Conservation (phyloP, 805 yeast species). For the Ogataea methylovora region DNA sequence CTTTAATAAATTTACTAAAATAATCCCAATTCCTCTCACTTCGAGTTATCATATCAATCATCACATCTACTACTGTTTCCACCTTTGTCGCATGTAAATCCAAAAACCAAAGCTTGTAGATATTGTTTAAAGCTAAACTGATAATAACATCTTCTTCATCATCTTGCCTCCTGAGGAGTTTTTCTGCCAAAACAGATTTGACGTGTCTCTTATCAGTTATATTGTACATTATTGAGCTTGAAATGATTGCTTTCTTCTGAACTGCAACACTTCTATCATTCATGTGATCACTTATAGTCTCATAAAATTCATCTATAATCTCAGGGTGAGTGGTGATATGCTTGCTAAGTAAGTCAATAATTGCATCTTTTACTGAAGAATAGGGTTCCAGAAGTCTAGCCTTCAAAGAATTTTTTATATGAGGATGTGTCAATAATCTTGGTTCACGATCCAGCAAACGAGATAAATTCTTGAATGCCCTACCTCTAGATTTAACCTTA, state of each 20-base stretch:
- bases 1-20: slow-evolving; percentile 41
- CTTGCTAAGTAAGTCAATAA: slow-evolving; percentile 54
- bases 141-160: slow-evolving; percentile 62
- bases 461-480: slow-evolving; percentile 60
- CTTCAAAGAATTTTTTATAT: slow-evolving; percentile 45
- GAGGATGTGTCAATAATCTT: slow-evolving; percentile 37
- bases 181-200: slow-evolving; percentile 39
- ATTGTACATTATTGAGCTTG: slow-evolving; percentile 41
- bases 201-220: slow-evolving; percentile 22
- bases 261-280: slow-evolving; percentile 59
- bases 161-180: slow-evolving; percentile 46
- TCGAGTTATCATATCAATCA: slow-evolving; percentile 30
- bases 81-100: background rate
- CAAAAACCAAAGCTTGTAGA: slow-evolving; percentile 32
- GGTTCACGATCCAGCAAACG: slow-evolving; percentile 47
- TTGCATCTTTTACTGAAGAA: slow-evolving; percentile 70
- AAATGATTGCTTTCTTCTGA: slow-evolving; percentile 50
- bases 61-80: slow-evolving; percentile 18
- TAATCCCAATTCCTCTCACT: slow-evolving; percentile 33
- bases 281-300: slow-evolving; percentile 38
- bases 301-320: slow-evolving; percentile 40
- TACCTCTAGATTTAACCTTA: slow-evolving; percentile 46
- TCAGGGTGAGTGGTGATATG: slow-evolving; percentile 37
- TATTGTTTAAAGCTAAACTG: slow-evolving; percentile 30
- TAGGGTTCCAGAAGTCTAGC: slow-evolving; percentile 50